phyloP scores from a whole-genome alignment of 2,329 filamentous ascomycete species.

The Ceratocystis papillata region DNA sequence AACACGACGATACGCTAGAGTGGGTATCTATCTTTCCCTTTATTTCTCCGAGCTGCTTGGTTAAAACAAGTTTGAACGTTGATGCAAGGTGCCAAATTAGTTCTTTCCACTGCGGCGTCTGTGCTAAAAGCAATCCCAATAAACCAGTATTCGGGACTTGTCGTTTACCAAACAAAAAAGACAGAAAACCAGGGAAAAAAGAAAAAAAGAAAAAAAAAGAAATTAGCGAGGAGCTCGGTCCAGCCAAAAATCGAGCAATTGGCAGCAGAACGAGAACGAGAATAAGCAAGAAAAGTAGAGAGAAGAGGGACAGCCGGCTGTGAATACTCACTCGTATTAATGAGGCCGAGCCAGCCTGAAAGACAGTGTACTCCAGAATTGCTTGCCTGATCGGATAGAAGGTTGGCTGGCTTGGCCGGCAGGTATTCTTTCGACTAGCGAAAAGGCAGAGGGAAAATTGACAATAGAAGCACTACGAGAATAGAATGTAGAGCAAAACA shows the following conservation, averaged over 20 bases:
- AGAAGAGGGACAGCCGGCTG: too few relatives aligned
- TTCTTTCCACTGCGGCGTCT: slow-evolving; percentile 3
- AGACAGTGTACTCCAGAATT: too few relatives aligned
- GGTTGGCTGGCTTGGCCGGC: background rate
- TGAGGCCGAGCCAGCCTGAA: too few relatives aligned
- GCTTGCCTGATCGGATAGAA: too few relatives aligned
- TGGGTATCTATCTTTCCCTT: background rate
- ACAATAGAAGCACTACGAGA: background rate
- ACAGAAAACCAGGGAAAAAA: background rate
- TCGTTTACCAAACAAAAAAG: slow-evolving; percentile 3
- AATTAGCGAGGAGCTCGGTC: background rate
- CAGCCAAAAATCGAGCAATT: background rate
- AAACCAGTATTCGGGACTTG: background rate
- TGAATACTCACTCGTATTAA: too few relatives aligned
- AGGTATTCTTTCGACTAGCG: background rate
- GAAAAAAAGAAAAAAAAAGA: background rate
- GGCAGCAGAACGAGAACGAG: background rate
- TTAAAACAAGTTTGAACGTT: background rate
- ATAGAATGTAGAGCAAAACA: background rate
- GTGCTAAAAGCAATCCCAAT: slow-evolving; percentile 13
- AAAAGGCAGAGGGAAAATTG: background rate
- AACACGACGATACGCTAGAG: background rate
- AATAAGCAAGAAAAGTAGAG: background rate
- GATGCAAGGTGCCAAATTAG: slow-evolving; percentile 13
- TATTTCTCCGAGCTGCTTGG: background rate